Evolutionary conservation across 371 early-diverging fungal species (phyloP), one percentile per base, ranked within the genome.

Genomic region (Mucor ambiguus): DNA sequence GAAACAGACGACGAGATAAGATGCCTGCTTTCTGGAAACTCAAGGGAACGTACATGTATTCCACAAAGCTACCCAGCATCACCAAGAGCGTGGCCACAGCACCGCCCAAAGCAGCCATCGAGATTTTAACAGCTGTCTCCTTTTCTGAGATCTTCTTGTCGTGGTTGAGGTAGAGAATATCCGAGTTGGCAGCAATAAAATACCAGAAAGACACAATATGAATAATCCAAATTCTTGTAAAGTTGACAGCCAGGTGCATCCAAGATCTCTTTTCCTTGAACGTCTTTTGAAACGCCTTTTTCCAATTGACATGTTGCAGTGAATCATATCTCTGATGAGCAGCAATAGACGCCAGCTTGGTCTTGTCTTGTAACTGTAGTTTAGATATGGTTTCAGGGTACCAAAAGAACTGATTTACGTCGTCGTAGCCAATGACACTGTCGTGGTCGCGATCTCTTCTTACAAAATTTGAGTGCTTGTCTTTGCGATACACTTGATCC

Each of bases 391-490:
- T 81, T 63, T 89, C 86, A 10, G 85, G 85, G 22, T 83, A 83
- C 93, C 94, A 94, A 73, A 95, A 95, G 7, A 89, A 76, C 70
- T 95, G 92, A 73, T 95, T 95, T 57, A 93, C 83, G 67, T 95
- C 95, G 70, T 93, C 95, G 73, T 95, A 94, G 24, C 94, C 94
- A 55, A 95, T 89, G 4, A 87, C 85, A 18, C 78, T 73, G 9
- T 85, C 81, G 75, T 95, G 96, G 63, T 94, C 95, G 52, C 85
- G 82, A 67, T 94, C 93, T 58, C 89, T 85, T 73, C 89, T 87
- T 29, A 89, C 80, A 62, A 83, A 87, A 49, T 85, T 87, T 38
- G 87, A 85, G 30, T 82, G 79, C 68, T 92, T 87, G 64, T 90
- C 89, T 44, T 83, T 76, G 72, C 89, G 86, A 69, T 92, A 93